Evolutionary conservation across 108 stramenopile species (phyloP).

Genomic region (Tribonema minus): DNA sequence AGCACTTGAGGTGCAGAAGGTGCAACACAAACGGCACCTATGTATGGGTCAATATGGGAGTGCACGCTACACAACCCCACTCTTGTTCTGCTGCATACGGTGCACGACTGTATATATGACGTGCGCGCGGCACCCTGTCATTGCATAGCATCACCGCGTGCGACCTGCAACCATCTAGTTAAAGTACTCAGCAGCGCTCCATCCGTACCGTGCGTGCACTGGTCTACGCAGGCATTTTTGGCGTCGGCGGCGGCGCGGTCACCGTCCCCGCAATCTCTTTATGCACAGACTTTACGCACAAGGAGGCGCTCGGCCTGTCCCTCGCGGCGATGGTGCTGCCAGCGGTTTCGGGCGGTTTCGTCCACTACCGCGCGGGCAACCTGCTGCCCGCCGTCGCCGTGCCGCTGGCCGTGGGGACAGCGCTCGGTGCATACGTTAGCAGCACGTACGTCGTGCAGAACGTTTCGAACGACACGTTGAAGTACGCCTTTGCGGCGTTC

Average conservation of each 20-base stretch:
- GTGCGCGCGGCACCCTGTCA: no score
- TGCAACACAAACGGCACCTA: no score
- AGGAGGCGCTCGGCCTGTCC: conserved; percentile 75
- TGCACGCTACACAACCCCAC: no score
- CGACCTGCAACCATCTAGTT: no score
- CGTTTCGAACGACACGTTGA: not conserved
- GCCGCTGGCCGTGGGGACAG: conserved; percentile 69
- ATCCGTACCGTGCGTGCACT: no score
- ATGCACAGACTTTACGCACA: conserved; percentile 69
- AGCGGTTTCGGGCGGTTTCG: conserved; percentile 67
- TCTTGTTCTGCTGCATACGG: no score
- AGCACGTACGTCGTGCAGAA: conserved; percentile 40
- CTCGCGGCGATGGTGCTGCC: conserved; percentile 76
- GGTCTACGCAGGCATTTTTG: conserved; percentile 86
- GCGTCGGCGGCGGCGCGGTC: conserved; percentile 82
- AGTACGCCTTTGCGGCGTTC: not conserved
- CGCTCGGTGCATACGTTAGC: conserved; percentile 72
- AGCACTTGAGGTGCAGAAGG: no score
- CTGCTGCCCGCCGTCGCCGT: conserved; percentile 64
- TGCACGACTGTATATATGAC: no score
- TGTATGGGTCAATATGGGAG: no score
- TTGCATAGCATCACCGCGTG: no score
- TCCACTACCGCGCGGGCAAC: conserved; percentile 69
- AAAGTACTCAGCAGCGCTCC: no score
- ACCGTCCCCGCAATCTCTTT: conserved; percentile 77